Evolutionary conservation across 2,329 filamentous ascomycete genomes (phyloP).

Genomic region (Trichoderma koningiopsis): DNA sequence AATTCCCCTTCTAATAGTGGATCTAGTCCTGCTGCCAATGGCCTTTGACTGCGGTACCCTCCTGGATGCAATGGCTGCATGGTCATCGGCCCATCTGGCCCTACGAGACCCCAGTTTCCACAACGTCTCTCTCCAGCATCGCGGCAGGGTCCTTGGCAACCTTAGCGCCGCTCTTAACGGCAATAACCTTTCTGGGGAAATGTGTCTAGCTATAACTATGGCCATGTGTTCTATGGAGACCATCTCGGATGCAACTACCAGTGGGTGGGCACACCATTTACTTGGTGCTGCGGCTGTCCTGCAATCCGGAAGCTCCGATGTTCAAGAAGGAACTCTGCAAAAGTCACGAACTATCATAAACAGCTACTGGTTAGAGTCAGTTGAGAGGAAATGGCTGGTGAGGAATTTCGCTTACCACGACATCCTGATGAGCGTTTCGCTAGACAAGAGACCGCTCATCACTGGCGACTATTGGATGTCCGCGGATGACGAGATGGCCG

Average conservation of each 20-base stretch:
- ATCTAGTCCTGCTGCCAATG: constrained; percentile 15
- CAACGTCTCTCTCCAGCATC: constrained; percentile 8
- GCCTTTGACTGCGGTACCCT: constrained; percentile 4
- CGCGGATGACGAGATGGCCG: neutral
- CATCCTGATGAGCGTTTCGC: constrained; percentile 4
- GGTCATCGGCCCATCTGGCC: constrained; percentile 12
- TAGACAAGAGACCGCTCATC: neutral
- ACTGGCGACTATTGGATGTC: constrained; percentile 10
- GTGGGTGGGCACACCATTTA: constrained; percentile 5
- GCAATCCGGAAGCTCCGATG: neutral
- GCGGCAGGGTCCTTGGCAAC: neutral
- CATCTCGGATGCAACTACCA: constrained; percentile 2
- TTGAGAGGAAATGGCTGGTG: constrained; percentile 7
- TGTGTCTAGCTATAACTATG: constrained; percentile 4
- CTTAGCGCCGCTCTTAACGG: constrained; percentile 1
- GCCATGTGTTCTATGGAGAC: constrained; percentile 14
- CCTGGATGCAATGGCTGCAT: constrained; percentile 10
- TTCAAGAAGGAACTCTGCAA: neutral
- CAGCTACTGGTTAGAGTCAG: neutral
- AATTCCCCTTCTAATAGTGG: neutral
- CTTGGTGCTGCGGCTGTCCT: constrained; percentile 3
- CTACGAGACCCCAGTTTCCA: constrained; percentile 13
- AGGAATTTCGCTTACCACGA: constrained; percentile 16
- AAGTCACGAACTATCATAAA: neutral
- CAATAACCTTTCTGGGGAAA: neutral